Percentiles rank a stretch among this genome's conserved stretches.
Conservation (phyloP, 2,329 filamentous ascomycete genomes). For the Sporothrix brunneoviolacea region DNA sequence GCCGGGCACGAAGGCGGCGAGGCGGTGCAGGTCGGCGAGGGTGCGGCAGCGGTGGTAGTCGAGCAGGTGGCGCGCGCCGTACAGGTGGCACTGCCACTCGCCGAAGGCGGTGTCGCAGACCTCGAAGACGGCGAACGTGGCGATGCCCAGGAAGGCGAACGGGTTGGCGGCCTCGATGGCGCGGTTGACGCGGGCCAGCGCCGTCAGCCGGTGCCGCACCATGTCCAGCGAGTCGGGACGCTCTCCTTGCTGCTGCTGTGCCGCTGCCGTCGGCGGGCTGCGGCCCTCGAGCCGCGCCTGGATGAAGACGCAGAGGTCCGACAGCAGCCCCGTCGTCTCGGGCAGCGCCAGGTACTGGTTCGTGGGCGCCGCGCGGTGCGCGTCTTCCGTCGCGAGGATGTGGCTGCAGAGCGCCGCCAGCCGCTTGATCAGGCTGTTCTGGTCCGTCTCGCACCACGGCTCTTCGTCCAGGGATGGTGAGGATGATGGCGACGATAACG, state of each 20-base stretch:
- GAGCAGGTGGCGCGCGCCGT: constrained; percentile 33
- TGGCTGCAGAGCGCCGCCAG: constrained; percentile 18
- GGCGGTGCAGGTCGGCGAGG: constrained; percentile 26
- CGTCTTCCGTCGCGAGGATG: constrained; percentile 13
- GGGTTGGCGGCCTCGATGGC: constrained; percentile 34
- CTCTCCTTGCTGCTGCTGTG: neutral
- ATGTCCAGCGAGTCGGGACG: constrained; percentile 13
- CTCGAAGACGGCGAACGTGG: constrained; percentile 38
- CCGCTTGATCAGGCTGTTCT: constrained; percentile 17
- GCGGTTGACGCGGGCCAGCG: constrained; percentile 31
- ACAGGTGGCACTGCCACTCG: constrained; percentile 32
- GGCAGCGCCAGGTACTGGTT: constrained; percentile 12
- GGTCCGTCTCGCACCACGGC: constrained; percentile 14
- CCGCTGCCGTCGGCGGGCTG: neutral
- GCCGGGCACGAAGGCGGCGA: constrained; percentile 29
- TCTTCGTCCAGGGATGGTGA: neutral
- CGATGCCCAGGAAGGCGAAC: constrained; percentile 36
- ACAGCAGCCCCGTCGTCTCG: constrained; percentile 14
- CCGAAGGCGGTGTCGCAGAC: constrained; percentile 36
- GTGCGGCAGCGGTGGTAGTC: constrained; percentile 32
- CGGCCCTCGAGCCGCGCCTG: constrained; percentile 16
- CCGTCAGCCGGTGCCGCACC: constrained; percentile 22
- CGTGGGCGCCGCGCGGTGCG: neutral
- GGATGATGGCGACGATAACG: neutral
- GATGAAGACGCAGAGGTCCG: constrained; percentile 16